Conservation (phyloP, 129 eudicot genomes). For the carrot (Daucus carota) region DH1_v3.0 NC_030382.2:27344001-27344500, state of each 20-base stretch:
- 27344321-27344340: not conserved
- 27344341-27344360: not conserved
- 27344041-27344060: not conserved
- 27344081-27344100: not conserved
- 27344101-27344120: not conserved
- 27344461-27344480: too few species aligned
- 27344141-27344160: not conserved
- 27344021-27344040: not conserved
- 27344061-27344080: not conserved
- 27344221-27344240: not conserved
- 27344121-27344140: not conserved
- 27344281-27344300: not conserved
- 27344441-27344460: not conserved
- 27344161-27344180: not conserved
- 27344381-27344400: not conserved
- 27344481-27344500: too few species aligned
- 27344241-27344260: not conserved
- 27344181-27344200: not conserved
- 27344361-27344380: not conserved
- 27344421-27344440: not conserved
- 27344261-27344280: not conserved
- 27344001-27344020: not conserved
- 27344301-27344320: not conserved
- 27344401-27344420: not conserved
- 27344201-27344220: not conserved